A percentile compares a stretch with the other conserved stretches of the same genome.
These are phyloP conservation scores for Spongiforma sp. DNA, from an alignment of 1,284 basidiomycete species.

Conservation along the genomic window DNA sequence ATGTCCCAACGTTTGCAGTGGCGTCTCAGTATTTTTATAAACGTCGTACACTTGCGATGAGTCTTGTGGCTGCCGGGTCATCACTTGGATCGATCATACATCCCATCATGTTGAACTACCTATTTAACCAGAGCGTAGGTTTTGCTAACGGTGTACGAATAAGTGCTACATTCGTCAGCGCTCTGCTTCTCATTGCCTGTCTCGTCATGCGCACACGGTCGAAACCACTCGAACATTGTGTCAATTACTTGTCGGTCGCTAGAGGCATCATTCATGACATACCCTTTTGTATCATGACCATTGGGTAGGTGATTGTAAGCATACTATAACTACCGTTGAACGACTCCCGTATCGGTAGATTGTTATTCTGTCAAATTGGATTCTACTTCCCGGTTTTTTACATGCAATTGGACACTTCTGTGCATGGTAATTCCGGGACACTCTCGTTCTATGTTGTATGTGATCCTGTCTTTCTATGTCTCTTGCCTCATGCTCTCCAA, in stretches of 20 bases:
- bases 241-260: slow-evolving; percentile 25
- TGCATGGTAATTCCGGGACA: slow-evolving; percentile 28
- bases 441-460: slow-evolving; percentile 39
- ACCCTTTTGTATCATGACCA: slow-evolving; percentile 24
- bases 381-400: slow-evolving; percentile 35
- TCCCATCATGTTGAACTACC: slow-evolving; percentile 47
- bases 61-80: slow-evolving; percentile 37
- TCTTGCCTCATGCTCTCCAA: too few relatives aligned
- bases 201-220: slow-evolving; percentile 35
- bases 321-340: too few relatives aligned
- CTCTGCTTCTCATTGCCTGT: not conserved
- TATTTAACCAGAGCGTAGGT: slow-evolving; percentile 35
- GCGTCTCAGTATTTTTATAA: slow-evolving; percentile 41
- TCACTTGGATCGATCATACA: slow-evolving; percentile 39
- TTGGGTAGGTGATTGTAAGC: slow-evolving; percentile 23
- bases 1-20: slow-evolving; percentile 37
- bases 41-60: slow-evolving; percentile 40
- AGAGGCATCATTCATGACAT: slow-evolving; percentile 21
- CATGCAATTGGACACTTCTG: slow-evolving; percentile 33
- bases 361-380: slow-evolving; percentile 15
- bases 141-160: not conserved
- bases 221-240: slow-evolving; percentile 16
- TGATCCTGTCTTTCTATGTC: slow-evolving; percentile 33
- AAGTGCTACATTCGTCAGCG: not conserved
- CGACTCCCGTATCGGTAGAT: slow-evolving; percentile 12